Evolutionary conservation across 108 stramenopile genomes (phyloP), one percentile per base, ranked within the genome.

Genomic region (Cyclotella cryptica): DNA sequence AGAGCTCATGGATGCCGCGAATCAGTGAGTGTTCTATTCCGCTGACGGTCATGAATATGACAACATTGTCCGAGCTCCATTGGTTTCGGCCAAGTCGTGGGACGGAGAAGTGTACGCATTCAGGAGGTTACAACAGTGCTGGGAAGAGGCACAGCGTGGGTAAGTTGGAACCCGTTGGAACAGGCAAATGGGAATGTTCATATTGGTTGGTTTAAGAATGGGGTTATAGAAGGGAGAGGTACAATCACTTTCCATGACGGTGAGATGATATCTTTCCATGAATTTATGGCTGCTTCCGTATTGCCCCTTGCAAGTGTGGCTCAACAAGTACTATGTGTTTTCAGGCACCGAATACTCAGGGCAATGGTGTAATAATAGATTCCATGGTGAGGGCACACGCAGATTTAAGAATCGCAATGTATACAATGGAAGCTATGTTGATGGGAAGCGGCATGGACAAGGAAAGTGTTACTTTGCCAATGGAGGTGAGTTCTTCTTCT

Each of bases 71-170:
- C 26, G 26, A 10, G 73, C 74, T 28, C 39, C 46, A 11, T 26
- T 66, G 14, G 82, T 68, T 15, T 9, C 24, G 0, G 77, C 64
- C 43, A 17, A 41, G n/a, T 40, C 76, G 43, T 45, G 12, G n/a
- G 64, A 30, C 44, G 28, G 62, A 70, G 49, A 24, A 29, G 24
- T 63, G 66, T 8, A 79, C 71, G 7, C 89, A 91, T 66, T 65
- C 62, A 21, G 90, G 90, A 17, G 83, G 81, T 4, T 87, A 76
- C 43, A 87, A 91, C 52, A 15, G 10, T 7, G 28, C 55, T 24
- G 89, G 87, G 13, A 75, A 89, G 70, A 81, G 86, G 12, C 86
- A 92, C n/a, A n/a, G n/a, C n/a, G n/a, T 66, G 91, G 91, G 28
- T 70, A 81, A 43, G 88, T 86, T 19, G n/a, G n/a, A n/a, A n/a